These are phyloP conservation scores for Suhomyces bokatorum DNA, from an alignment of 1,139 yeast species.

Conservation along the genomic window DNA sequence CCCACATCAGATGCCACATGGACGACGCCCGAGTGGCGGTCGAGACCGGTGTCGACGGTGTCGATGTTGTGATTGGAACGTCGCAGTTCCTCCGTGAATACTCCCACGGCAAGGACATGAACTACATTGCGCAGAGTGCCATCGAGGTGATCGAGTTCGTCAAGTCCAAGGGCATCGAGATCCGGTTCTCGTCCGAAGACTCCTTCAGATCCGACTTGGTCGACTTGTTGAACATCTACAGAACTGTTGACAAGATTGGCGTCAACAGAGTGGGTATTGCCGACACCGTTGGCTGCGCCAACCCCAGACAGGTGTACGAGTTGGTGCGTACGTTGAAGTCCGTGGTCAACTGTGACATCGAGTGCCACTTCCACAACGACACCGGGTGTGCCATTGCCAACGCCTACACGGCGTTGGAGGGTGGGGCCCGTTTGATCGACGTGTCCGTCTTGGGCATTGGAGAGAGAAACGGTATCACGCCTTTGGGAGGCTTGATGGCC, in stretches of 20 bases:
- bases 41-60: constrained; percentile 98
- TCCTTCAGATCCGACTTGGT: constrained; percentile 97
- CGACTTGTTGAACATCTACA: constrained; percentile 90
- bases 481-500: constrained; percentile 97
- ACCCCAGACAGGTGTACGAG: constrained; percentile 98
- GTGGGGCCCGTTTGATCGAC: constrained; percentile 94
- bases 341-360: constrained; percentile 95
- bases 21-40: constrained; percentile 98
- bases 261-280: constrained; percentile 99
- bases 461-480: constrained; percentile 98
- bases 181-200: constrained; percentile 95
- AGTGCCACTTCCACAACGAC: constrained; percentile 98
- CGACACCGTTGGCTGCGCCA: constrained; percentile 98
- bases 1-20: constrained; percentile 97
- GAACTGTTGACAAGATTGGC: constrained; percentile 96
- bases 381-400: constrained; percentile 99
- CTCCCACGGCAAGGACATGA: constrained; percentile 98
- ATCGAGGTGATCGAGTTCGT: constrained; percentile 96
- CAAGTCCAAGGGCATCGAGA: constrained; percentile 95
- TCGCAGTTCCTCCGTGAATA: constrained; percentile 92
- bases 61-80: constrained; percentile 97
- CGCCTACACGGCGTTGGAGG: constrained; percentile 97
- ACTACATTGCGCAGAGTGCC: constrained; percentile 94
- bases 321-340: constrained; percentile 89
- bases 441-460: constrained; percentile 97